Percentiles rank a stretch among this genome's conserved stretches.
These are phyloP conservation scores for Sugiyamaella japonica DNA, from an alignment of 1,139 yeast genomes.

Conservation along the genomic window DNA sequence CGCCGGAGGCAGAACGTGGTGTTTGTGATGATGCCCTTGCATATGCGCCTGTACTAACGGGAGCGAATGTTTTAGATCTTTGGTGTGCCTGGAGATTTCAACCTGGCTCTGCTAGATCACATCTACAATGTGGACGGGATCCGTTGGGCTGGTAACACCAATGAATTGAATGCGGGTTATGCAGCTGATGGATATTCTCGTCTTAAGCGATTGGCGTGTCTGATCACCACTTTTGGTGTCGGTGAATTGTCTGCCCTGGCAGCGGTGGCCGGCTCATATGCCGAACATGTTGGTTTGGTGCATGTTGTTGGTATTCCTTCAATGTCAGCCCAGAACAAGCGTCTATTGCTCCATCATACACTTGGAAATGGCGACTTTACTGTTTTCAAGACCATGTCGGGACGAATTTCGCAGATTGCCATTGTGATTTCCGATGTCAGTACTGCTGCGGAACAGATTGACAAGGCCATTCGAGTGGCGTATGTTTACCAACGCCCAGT, in stretches of 20 bases:
- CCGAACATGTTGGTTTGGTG: slow-evolving; percentile 62
- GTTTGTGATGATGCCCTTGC: neutral
- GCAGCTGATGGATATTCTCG: slow-evolving; percentile 70
- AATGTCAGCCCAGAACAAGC: slow-evolving; percentile 63
- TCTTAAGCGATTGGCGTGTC: slow-evolving; percentile 56
- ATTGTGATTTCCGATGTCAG: slow-evolving; percentile 61
- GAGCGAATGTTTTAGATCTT: slow-evolving; percentile 35
- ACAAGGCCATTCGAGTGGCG: slow-evolving; percentile 72
- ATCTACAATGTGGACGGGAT: slow-evolving; percentile 48
- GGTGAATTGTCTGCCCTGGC: slow-evolving; percentile 71
- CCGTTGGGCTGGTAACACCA: slow-evolving; percentile 49
- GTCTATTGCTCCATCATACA: slow-evolving; percentile 61
- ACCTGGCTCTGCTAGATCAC: slow-evolving; percentile 55
- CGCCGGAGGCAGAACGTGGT: neutral
- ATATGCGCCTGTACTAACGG: slow-evolving; percentile 3
- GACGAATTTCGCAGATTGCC: slow-evolving; percentile 65
- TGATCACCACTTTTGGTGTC: slow-evolving; percentile 69
- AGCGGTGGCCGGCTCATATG: slow-evolving; percentile 66
- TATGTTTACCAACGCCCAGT: slow-evolving; percentile 77
- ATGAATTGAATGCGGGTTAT: slow-evolving; percentile 57
- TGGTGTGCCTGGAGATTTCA: slow-evolving; percentile 65
- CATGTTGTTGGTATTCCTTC: slow-evolving; percentile 69
- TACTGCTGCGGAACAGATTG: slow-evolving; percentile 68
- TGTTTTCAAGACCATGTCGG: slow-evolving; percentile 73
- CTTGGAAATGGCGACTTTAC: slow-evolving; percentile 84